Percentiles rank a stretch among this genome's conserved stretches.
Evolutionary conservation across 2,329 filamentous ascomycete genomes (phyloP).

Genomic region (Rutstroemia sp.): DNA sequence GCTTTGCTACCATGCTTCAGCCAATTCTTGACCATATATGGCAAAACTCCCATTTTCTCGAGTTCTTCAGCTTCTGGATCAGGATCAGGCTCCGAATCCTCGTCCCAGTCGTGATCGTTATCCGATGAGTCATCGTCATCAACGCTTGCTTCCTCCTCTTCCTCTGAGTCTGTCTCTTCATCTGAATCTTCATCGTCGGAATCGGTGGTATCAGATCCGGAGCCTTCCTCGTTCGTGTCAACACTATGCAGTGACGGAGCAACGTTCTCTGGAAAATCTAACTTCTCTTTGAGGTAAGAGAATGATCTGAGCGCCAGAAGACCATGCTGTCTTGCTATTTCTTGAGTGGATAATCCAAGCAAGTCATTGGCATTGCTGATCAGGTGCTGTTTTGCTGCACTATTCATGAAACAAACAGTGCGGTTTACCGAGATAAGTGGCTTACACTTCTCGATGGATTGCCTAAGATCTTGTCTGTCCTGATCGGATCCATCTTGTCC

Average conservation of each 20-base stretch:
- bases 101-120: background rate
- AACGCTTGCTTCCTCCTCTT: background rate
- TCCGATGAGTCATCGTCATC: background rate
- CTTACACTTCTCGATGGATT: background rate
- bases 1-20: conserved; percentile 5
- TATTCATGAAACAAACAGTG: background rate
- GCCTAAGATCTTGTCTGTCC: background rate
- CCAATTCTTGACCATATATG: conserved; percentile 7
- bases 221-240: background rate
- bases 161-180: background rate
- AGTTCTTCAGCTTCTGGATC: background rate
- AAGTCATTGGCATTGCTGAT: background rate
- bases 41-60: background rate
- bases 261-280: background rate
- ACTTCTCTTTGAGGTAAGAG: background rate
- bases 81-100: background rate
- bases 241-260: too few species aligned
- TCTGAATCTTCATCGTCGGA: background rate
- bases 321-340: background rate
- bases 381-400: background rate
- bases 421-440: background rate
- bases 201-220: background rate
- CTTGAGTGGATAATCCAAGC: background rate
- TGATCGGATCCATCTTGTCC: background rate
- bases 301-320: conserved; percentile 4